Conservation (phyloP, 352 stramenopile species). For the Phytopythium litorale region DNA sequence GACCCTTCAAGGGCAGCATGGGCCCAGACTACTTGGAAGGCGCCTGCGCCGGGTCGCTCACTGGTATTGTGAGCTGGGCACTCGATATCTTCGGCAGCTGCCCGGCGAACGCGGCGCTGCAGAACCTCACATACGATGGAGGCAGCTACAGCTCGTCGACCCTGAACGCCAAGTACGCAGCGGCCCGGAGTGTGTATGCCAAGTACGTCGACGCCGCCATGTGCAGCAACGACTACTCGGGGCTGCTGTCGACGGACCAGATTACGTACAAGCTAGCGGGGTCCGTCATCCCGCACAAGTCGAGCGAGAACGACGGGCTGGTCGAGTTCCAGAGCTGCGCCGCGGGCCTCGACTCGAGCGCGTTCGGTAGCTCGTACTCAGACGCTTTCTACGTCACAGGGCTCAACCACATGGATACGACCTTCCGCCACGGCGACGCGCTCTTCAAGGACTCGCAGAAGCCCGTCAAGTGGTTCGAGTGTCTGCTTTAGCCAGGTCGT, state of each 20-base stretch:
- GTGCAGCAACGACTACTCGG: conserved; percentile 28
- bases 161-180: conserved; percentile 18
- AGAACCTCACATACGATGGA: conserved; percentile 29
- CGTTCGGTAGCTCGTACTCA: conserved; percentile 29
- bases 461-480: conserved; percentile 43
- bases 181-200: conserved; percentile 23
- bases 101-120: conserved; percentile 24
- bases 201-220: conserved; percentile 29
- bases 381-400: conserved; percentile 31
- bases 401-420: conserved; percentile 47
- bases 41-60: conserved; percentile 23
- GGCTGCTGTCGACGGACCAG: conserved; percentile 29
- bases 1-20: conserved; percentile 28
- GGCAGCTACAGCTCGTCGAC: conserved; percentile 15
- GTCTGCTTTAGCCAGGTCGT: conserved; percentile 14
- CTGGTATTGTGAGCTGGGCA: conserved; percentile 17
- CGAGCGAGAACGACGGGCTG: conserved; percentile 25
- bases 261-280: conserved; percentile 14
- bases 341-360: conserved; percentile 19
- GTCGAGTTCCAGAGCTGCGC: conserved; percentile 44
- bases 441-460: conserved; percentile 29
- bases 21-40: conserved; percentile 22
- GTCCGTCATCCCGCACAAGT: conserved; percentile 26
- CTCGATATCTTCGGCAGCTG: conserved; percentile 40
- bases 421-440: conserved; percentile 33